Base-by-base conservation (phyloP, 768 basidiomycete species). In the Mycena capillaripes region DNA sequence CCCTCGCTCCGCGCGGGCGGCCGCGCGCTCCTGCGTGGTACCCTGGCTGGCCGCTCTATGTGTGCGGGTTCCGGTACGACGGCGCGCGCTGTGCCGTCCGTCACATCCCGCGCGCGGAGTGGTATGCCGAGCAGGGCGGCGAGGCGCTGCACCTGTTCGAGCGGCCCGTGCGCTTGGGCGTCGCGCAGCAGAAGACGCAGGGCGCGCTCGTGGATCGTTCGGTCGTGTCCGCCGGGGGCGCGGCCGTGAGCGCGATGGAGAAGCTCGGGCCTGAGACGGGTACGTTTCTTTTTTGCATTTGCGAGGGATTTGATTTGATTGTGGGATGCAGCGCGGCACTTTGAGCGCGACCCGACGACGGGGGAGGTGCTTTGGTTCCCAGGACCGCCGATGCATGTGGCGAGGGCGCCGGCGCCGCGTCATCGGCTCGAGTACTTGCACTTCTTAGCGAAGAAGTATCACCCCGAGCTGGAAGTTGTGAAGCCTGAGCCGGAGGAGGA, bases 301-400 rank as follows among this genome's bases (percentile, higher is more conserved):
- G 29, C 38, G 16, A 12, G 42, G n/a, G n/a, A n/a, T n/a, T 19
- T 3, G 32, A 27, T 17, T 21, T 32, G 25, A 21, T 9, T n/a
- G n/a, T 1, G 7, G 27, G 42, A 4, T 59, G 6, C 74, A 92
- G 91, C 85, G 40, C 80, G 81, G 36, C 82, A 90, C 57, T 93
- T 94, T 77, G 91, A 93, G 64, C 84, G 89, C 10, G 91, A 92
- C 62, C 86, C 91, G 0, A 83, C 86, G 55, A 89, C 90, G 16
- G 88, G 89, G 66, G 88, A 92, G 74, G 79, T 93, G n/a, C 81
- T 94, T 58, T 94, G 93, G 93, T 94, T 94, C 79, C 86, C 91
- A 0, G 90, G 90, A 2, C 89, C 93, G 4, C 91, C 93, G 0
- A 75, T 92, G 69, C 82, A 89, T 66, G 73, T 86, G 1, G 84